Base-by-base conservation (phyloP, 257 asterid genomes). In the Solanum raphanifolium region DNA sequence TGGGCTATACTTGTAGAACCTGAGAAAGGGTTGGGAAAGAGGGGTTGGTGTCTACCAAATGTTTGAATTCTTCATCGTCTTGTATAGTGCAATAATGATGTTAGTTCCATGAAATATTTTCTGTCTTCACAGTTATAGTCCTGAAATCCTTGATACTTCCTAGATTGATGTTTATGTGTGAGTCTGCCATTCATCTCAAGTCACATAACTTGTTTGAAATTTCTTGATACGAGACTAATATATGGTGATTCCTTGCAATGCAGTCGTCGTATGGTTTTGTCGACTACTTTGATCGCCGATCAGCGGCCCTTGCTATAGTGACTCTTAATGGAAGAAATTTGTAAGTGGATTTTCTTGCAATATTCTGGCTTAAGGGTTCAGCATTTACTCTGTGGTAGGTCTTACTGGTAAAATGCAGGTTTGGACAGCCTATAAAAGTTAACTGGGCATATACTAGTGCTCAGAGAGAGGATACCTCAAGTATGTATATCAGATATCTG, bases 261-360 rank as follows among this genome's bases (percentile, higher is more conserved):
- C 97, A 95, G 98, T 94, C 98, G 71, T 95, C 98, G 88, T 95
- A 92, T 85, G 98, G 98, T 86, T 95, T 95, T 91, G 97, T 95
- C 90, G 95, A 95, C 89, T 95, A 94, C 91, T 93, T 90, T 90
- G 98, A 95, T 89, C 94, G 95, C 88, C 91, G 97, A 87, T 90
- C 97, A 87, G 98, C 98, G 69, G 93, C 97, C 34, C 92, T 93
- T 58, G 94, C 98, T 76, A 94, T 94, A 72, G 89, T 93, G 86
- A 84, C 97, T 66, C 94, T 95, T 46, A 95, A 94, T 90, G 98
- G 98, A 83, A 92, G 98, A 91, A 94, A 93, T 21, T 88, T 95
- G 98, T 95, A 90, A 91, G 98, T 76, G 89, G 65, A 8, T 36
- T 27, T 39, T 48, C 79, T 79, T 68, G 41, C 36, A 46, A 79